These are phyloP conservation scores for Diplodia sapinea DNA, from an alignment of 2,329 filamentous ascomycete genomes.

Conservation along the genomic window DNA sequence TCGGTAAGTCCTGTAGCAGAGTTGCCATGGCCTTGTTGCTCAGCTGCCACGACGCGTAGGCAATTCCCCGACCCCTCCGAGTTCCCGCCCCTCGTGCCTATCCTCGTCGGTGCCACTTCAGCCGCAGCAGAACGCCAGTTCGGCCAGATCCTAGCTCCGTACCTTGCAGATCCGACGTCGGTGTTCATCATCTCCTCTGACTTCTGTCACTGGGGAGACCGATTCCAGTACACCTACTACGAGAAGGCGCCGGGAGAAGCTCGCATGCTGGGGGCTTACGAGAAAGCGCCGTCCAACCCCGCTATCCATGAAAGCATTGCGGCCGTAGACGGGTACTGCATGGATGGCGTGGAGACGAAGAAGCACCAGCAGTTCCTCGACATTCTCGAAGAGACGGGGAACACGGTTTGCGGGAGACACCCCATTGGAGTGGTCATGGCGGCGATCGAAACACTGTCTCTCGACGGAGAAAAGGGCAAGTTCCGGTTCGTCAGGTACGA, in stretches of 20 bases:
- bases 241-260: conserved; percentile 56
- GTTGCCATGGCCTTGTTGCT: neutral
- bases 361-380: conserved; percentile 72
- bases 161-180: conserved; percentile 75
- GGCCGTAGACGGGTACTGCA: conserved; percentile 77
- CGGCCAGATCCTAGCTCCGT: conserved; percentile 75
- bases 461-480: conserved; percentile 52
- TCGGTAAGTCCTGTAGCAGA: conserved; percentile 43
- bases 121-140: conserved; percentile 68
- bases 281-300: conserved; percentile 48
- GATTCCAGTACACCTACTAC: conserved; percentile 86
- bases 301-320: conserved; percentile 85
- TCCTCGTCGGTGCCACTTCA: conserved; percentile 81
- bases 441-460: conserved; percentile 70
- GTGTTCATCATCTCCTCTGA: conserved; percentile 91
- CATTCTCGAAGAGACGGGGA: conserved; percentile 73
- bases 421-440: conserved; percentile 95
- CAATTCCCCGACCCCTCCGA: conserved; percentile 50
- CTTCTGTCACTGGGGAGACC: conserved; percentile 92
- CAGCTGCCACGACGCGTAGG: conserved; percentile 35
- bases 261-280: conserved; percentile 35
- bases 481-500: conserved; percentile 89
- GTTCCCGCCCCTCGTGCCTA: conserved; percentile 79
- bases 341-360: conserved; percentile 82
- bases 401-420: conserved; percentile 93